Base-by-base conservation (phyloP, 2,329 filamentous ascomycete species). In the Phaeosphaeria sp. region DNA sequence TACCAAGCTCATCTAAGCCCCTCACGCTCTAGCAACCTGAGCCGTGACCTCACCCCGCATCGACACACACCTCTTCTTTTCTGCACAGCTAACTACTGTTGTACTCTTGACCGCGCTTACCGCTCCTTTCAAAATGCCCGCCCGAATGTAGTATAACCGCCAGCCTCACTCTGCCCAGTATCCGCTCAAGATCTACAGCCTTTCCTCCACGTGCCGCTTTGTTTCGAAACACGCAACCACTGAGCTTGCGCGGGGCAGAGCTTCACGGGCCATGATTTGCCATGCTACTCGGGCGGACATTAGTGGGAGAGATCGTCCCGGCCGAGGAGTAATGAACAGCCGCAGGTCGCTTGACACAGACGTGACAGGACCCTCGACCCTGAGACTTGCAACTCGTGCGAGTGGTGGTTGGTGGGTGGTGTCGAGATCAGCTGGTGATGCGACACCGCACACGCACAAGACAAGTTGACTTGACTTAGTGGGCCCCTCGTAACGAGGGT, bases 41-140 rank as follows among this genome's bases (percentile, higher is more conserved):
- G 58, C 43, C 63, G 65, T 72, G 69, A 72, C 62, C 62, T 69
- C 67, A 71, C 63, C 67, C 63, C 66, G 67, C 67, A 67, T 64
- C 11, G 52, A 39, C 46, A 25, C 36, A 46, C 46, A 48, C 44
- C 21, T 3, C 21, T 23, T 17, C 17, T 53, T 27, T 23, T 48
- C 30, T 15, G 30, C 7, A 36, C 13, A 36, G 11, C 11, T 13
- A 11, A 17, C 46, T 22, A 46, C n/a, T n/a, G n/a, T n/a, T n/a
- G n/a, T 25, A 18, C 20, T 36, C 30, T 15, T 13, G 52, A 44
- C 58, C 50, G 48, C 51, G 52, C 46, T 55, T 55, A 54, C 56
- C 56, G 51, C 56, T 46, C 50, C 36, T 41, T 25, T 5, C 30
- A 25, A 39, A 36, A 36, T 52, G n/a, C n/a, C 23, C 33, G n/a